Percentiles rank a stretch among this genome's conserved stretches.
phyloP scores from a whole-genome alignment of 192 early-diverging fungal species.

The Coemansia sp. region DNA sequence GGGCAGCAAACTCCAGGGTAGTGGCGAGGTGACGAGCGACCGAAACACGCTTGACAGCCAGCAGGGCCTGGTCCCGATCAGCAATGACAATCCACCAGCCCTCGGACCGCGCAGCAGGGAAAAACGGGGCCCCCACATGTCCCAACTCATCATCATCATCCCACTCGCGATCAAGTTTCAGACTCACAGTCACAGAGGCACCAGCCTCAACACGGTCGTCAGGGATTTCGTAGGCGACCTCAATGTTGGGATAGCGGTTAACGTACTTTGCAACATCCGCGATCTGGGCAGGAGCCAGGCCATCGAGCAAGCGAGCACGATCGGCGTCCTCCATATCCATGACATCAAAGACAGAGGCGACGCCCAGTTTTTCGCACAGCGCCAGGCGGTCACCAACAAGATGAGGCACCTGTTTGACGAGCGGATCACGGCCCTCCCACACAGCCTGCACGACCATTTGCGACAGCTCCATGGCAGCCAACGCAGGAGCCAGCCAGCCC shows the following conservation, averaged over 20 bases:
- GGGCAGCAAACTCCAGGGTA: slow-evolving; percentile 83
- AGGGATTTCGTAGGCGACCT: slow-evolving; percentile 69
- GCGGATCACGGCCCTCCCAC: slow-evolving; percentile 89
- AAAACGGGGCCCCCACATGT: slow-evolving; percentile 89
- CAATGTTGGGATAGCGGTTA: slow-evolving; percentile 92
- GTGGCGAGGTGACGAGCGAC: slow-evolving; percentile 62
- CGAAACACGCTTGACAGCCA: slow-evolving; percentile 85
- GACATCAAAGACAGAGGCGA: slow-evolving; percentile 89
- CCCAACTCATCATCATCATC: slow-evolving; percentile 69
- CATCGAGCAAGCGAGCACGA: slow-evolving; percentile 60
- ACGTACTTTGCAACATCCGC: slow-evolving; percentile 80
- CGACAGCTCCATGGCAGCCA: slow-evolving; percentile 93
- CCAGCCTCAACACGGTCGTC: slow-evolving; percentile 57
- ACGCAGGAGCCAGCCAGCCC: slow-evolving; percentile 85
- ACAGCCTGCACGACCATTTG: slow-evolving; percentile 98
- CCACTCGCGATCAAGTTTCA: slow-evolving; percentile 78
- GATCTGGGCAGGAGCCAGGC: slow-evolving; percentile 56
- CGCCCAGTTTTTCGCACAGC: slow-evolving; percentile 24
- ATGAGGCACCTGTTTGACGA: slow-evolving; percentile 88
- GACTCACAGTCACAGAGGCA: slow-evolving; percentile 60
- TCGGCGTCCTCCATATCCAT: slow-evolving; percentile 91
- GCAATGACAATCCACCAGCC: slow-evolving; percentile 98
- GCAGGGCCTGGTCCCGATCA: slow-evolving; percentile 71
- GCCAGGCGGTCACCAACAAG: slow-evolving; percentile 32
- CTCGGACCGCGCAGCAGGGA: slow-evolving; percentile 85